Conservation (phyloP, 2,329 filamentous ascomycete genomes). For the Plectosphaerella plurivora region DNA sequence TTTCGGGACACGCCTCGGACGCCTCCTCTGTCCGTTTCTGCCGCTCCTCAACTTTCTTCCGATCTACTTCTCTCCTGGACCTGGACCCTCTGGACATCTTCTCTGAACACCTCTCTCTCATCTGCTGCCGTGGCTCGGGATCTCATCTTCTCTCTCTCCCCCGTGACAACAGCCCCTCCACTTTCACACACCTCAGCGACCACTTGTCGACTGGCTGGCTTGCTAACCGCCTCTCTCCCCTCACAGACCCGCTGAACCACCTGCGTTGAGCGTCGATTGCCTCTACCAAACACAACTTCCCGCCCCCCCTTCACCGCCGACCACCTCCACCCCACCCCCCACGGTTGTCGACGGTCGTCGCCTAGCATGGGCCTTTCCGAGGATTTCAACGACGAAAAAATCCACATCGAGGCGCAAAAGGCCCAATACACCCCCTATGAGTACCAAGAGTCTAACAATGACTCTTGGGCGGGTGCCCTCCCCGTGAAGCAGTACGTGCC, state of each 20-base stretch:
- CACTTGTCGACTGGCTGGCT: not conserved
- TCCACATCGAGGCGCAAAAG: slow-evolving; percentile 54
- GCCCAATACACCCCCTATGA: slow-evolving; percentile 68
- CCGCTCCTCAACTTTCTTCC: not conserved
- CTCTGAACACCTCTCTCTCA: too few relatives aligned
- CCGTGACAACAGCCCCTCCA: too few relatives aligned
- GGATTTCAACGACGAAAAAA: slow-evolving; percentile 67
- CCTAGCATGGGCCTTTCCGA: slow-evolving; percentile 65
- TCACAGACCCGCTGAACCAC: slow-evolving; percentile 9
- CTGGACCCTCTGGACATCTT: too few relatives aligned
- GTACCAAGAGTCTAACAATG: slow-evolving; percentile 82
- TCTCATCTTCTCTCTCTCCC: too few relatives aligned
- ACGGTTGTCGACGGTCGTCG: slow-evolving; percentile 32
- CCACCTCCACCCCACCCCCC: slow-evolving; percentile 8
- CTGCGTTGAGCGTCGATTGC: slow-evolving; percentile 13
- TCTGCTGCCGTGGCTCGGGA: too few relatives aligned
- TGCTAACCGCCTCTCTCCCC: too few relatives aligned
- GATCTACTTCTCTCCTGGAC: too few relatives aligned
- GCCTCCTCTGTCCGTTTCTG: not conserved
- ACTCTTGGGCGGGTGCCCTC: slow-evolving; percentile 88
- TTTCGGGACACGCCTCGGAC: too few relatives aligned
- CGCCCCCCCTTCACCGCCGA: slow-evolving; percentile 2
- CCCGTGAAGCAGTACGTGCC: slow-evolving; percentile 79
- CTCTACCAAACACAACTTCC: not conserved
- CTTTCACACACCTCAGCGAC: too few relatives aligned